Base-by-base conservation (phyloP, 225 moss, liverwort and hornwort species). In the Asterella californica region DNA sequence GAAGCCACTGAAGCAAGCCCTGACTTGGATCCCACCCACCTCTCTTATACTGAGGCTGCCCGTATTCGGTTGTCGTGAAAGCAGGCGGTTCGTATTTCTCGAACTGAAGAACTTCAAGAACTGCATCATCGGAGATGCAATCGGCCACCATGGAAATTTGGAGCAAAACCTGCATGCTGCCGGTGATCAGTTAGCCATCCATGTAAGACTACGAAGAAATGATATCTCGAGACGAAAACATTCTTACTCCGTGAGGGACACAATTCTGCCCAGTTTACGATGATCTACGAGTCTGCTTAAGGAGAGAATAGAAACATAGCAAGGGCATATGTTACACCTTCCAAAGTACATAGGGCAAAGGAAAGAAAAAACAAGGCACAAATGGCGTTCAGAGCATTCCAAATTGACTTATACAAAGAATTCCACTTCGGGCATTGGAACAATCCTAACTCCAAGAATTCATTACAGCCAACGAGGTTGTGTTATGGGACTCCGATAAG, bases 111-210 rank as follows among this genome's bases (percentile, higher is more conserved):
- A 99, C 99, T 83, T 99, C 99, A 76, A 96, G 87, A 76, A 90
- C 86, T 32, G 93, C 91, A 87, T 89, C 86, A 79, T 88, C 87
- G 48, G 89, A 81, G 66, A 90, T 74, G 70, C 85, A 80, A 57
- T 95, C 99, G 74, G 88, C 87, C 47, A 90, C 90, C 92, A 99
- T 91, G 21, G 93, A 91, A 59, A 99, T 89, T 93, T 91, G 92
- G 81, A 99, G 92, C 81, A 95, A 83, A 34, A 99, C 93, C 99
- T 99, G 95, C 91, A 91, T 89, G 87, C 91, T 95, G 91, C 88
- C 93, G 86, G 79, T 83, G 92, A 88, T 91, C 85, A 88, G 92
- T 92, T 81, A 92, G 92, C 83, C 76, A 78, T 84, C 85, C 74
- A 72, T 74, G 72, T 75, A 77, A 79, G 33, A 53, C 15, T 70